These are phyloP conservation scores for Prunus davidiana DNA, from an alignment of 306 rosid genomes.

Conservation along the genomic window DNA sequence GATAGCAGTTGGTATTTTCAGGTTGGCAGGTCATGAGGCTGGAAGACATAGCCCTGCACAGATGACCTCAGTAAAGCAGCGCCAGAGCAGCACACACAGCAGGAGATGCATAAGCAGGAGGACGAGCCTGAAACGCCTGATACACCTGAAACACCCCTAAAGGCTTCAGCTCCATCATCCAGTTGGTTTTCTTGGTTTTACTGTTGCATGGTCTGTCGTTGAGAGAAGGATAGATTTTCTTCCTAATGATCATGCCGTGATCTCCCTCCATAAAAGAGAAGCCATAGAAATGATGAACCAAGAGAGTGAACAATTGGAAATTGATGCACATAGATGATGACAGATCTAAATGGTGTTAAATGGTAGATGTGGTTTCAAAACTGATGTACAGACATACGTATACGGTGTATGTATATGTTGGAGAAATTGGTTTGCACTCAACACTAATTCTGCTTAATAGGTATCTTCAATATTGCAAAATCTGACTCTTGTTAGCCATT, in stretches of 20 bases:
- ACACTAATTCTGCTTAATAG: background rate
- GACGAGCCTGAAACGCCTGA: background rate
- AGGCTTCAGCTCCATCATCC: background rate
- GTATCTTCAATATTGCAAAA: background rate
- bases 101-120: slow-evolving; percentile 3
- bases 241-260: too few relatives aligned
- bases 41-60: slow-evolving; percentile 28
- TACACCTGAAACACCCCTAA: slow-evolving; percentile 1
- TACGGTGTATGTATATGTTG: background rate
- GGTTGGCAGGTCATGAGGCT: slow-evolving; percentile 39
- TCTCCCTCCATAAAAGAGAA: background rate
- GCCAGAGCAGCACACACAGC: slow-evolving; percentile 2
- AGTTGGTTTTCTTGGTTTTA: slow-evolving; percentile 27
- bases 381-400: background rate
- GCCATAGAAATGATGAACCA: background rate
- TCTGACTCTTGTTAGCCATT: background rate
- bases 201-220: slow-evolving; percentile 32
- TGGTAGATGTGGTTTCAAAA: background rate
- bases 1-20: slow-evolving; percentile 15
- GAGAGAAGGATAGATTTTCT: slow-evolving; percentile 9
- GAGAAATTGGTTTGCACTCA: background rate
- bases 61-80: slow-evolving; percentile 24
- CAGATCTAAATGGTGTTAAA: background rate
- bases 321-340: background rate
- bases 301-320: background rate